A percentile compares a stretch with the other conserved stretches of the same genome.
These are phyloP conservation scores for Rhodotorula sp. DNA, from an alignment of 1,284 basidiomycete genomes.

Conservation along the genomic window DNA sequence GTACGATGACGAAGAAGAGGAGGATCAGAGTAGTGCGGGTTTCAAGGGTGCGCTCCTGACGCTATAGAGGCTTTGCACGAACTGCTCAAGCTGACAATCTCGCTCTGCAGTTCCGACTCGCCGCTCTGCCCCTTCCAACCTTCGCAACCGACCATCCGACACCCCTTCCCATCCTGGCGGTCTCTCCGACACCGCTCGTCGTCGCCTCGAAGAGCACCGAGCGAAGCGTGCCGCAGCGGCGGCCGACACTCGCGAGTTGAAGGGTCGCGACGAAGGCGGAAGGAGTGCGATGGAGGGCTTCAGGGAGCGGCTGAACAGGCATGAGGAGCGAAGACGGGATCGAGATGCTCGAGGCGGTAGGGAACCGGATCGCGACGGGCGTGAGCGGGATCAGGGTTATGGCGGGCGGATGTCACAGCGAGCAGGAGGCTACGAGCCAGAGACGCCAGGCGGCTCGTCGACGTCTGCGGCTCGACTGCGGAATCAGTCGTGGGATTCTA, in stretches of 20 bases:
- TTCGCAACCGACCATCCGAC: slow-evolving; percentile 74
- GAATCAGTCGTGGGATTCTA: slow-evolving; percentile 42
- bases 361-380: slow-evolving; percentile 22
- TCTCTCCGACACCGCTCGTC: slow-evolving; percentile 68
- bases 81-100: too few relatives aligned
- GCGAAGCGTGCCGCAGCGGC: slow-evolving; percentile 39
- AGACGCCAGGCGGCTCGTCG: slow-evolving; percentile 27
- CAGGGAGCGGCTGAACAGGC: slow-evolving; percentile 43
- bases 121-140: slow-evolving; percentile 48
- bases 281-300: slow-evolving; percentile 41
- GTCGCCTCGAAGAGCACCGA: slow-evolving; percentile 71
- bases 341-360: slow-evolving; percentile 1
- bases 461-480: slow-evolving; percentile 27
- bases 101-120: slow-evolving; percentile 29
- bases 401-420: slow-evolving; percentile 26
- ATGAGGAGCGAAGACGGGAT: slow-evolving; percentile 24
- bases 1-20: slow-evolving; percentile 56
- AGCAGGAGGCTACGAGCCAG: slow-evolving; percentile 31
- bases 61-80: too few relatives aligned
- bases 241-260: slow-evolving; percentile 35
- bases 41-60: slow-evolving; percentile 70
- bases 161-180: slow-evolving; percentile 93
- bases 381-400: slow-evolving; percentile 12
- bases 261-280: slow-evolving; percentile 28
- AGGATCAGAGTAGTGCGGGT: slow-evolving; percentile 49